Evolutionary conservation across 257 asterid genomes (phyloP), one percentile per base, ranked within the genome.

Genomic region (Fraxinus anomala): DNA sequence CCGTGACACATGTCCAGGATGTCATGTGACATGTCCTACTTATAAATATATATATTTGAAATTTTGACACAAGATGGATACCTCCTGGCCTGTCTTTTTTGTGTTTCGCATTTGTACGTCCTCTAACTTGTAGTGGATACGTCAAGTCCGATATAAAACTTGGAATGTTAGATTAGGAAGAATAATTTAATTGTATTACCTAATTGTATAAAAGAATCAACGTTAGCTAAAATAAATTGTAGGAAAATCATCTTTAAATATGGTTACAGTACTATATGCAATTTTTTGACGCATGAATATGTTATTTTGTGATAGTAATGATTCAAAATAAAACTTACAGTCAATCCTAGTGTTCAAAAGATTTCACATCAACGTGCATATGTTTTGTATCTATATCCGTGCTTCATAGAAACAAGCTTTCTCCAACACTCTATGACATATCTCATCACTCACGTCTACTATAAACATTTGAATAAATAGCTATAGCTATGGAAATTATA

Each of bases 381-480:
- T 9, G 44, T 39, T 39, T 39, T 39, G 44, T 39, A 12, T 39
- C 44, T 0, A 39, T 39, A 39, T 8, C 44, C 19, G 17, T 44
- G 51, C 17, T 44, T 13, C 51, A 44, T 42, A 44, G 51, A 13
- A 44, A 44, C 23, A 42, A 59, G 37, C 54, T 36, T 17, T 17
- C 28, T 70, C 2, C 72, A 23, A 19, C 17, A 14, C 79, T 14
- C 30, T 8, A 56, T 36, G 10, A 26, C 42, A 23, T 68, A n/a
- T 13, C 33, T 47, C 56, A 59, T 54, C 37, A 34, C 49, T 26
- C 49, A n/a, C 21, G 28, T 59, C 34, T 73, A n/a, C 31, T 16
- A 14, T 26, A 68, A 56, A 51, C 39, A 69, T 49, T 72, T 10
- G 28, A 76, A 67, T 72, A 56, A 56, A 56, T 56, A 21, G 21